Evolutionary conservation across 257 asterid species (phyloP), one percentile per base, ranked within the genome.

Genomic region (Przewalskia tangutica): DNA sequence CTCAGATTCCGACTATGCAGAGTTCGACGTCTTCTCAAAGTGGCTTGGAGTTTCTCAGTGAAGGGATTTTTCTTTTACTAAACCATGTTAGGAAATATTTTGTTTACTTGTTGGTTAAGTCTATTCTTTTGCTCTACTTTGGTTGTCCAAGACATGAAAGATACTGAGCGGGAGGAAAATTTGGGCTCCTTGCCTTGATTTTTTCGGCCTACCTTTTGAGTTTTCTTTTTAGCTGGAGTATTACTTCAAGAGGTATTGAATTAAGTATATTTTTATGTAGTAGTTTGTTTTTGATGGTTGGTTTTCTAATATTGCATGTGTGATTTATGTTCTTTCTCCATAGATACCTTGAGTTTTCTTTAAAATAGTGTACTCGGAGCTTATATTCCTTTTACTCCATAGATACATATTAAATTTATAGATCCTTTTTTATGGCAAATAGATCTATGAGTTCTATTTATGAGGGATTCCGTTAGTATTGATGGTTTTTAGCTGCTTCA

Each of bases 21-120:
- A 95, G 85, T 95, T 95, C 2, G 98, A 95, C 0, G 88, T 85
- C 85, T 95, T 95, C 92, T 23, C 98, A 1, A 95, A 95, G 87
- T 95, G 98, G 99, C 84, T 95, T 86, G 98, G 97, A 0, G 97
- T 85, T 16, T 77, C 94, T 0, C 91, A 92, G 97, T 92, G 83
- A 89, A 82, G 12, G 42, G 18, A 36, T 32, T 32, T 82, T 27
- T 73, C 50, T 20, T 60, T 50, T 73, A 23, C 50, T 44, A 73
- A 38, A 16, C 50, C 2, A 48, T 73, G 44, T 7, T 73, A 48
- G 62, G 50, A 73, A 73, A 46, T 48, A 73, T 73, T 23, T 73
- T 73, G 62, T 50, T 50, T 73, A 4, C 12, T 48, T 73, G 60
- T 73, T 73, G 59, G 79, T 48, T 48, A 42, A 48, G 20, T 48